Evolutionary conservation across 441 rosid genomes (phyloP), one percentile per base, ranked within the genome.

Genomic region (Omphalea diandra): DNA sequence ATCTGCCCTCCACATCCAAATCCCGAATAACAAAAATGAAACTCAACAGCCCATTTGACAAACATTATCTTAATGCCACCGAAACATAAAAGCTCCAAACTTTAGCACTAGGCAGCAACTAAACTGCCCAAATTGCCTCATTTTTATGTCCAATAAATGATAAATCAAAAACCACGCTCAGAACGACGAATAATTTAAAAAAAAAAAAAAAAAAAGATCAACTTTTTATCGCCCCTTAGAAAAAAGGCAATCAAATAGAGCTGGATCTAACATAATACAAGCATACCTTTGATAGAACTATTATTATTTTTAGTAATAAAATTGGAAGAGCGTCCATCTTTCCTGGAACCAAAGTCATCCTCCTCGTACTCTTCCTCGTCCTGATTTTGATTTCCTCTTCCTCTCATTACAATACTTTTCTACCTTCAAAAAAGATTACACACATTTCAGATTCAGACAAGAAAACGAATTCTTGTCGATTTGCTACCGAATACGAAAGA

Each of bases 281-380:
- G 14, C 12, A 40, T 44, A 80, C 88, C 93, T 83, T 74, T 86
- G 61, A 35, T 53, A 55, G 17, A 38, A 20, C 32, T 44, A 46
- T n/a, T 65, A 54, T 74, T 74, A 63, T 50, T 73, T 58, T 75
- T 47, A 17, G 58, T 52, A 27, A 71, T 60, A 65, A 63, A 58
- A 59, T 76, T 83, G 7, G 84, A 84, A 72, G 86, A 79, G 29
- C 87, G 82, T 53, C 86, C 88, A 60, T 88, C 92, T 46, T 81
- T 88, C 73, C 83, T 87, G 22, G 93, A 80, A 77, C 69, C 73
- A 72, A 80, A 82, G n/a, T 90, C 98, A 0, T 86, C 97, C 44
- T 89, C 98, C 29, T 85, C 92, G 85, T 82, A 89, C 47, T 87
- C 94, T 24, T 89, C 97, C 59, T 85, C 92, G 64, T 86, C 95